These are phyloP conservation scores for Scheffersomyces segobiensis DNA, from an alignment of 1,139 yeast species.

Conservation along the genomic window DNA sequence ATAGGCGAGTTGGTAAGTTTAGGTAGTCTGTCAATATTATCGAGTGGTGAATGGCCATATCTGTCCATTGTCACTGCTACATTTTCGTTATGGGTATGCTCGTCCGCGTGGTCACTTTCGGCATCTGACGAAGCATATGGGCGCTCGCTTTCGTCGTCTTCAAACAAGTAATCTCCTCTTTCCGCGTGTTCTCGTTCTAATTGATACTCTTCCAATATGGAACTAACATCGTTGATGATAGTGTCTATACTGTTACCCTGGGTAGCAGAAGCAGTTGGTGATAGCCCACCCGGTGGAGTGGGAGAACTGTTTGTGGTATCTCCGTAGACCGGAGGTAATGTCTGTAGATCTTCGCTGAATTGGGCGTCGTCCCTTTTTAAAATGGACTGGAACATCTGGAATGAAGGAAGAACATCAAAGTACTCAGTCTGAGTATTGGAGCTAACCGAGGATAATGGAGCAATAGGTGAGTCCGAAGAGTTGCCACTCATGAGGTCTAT, in stretches of 20 bases:
- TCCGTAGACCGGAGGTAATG: slow-evolving; percentile 43
- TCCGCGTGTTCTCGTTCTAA: slow-evolving; percentile 12
- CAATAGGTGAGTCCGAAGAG: background rate
- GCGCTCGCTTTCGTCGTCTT: slow-evolving; percentile 18
- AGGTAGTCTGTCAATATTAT: slow-evolving; percentile 44
- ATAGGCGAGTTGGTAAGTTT: slow-evolving; percentile 38
- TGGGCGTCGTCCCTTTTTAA: slow-evolving; percentile 49
- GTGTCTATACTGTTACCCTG: slow-evolving; percentile 5
- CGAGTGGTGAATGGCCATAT: slow-evolving; percentile 46
- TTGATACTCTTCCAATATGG: slow-evolving; percentile 17
- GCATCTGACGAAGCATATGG: slow-evolving; percentile 1
- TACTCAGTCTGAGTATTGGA: slow-evolving; percentile 43
- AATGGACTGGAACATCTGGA: slow-evolving; percentile 61
- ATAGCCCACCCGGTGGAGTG: slow-evolving; percentile 21
- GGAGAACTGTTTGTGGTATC: slow-evolving; percentile 32
- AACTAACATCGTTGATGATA: slow-evolving; percentile 17
- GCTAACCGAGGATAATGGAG: slow-evolving; percentile 16
- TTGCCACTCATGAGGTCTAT: slow-evolving; percentile 22
- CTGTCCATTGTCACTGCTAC: slow-evolving; percentile 25
- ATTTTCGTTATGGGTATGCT: slow-evolving; percentile 15
- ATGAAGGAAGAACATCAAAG: slow-evolving; percentile 61
- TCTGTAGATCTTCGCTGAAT: slow-evolving; percentile 38
- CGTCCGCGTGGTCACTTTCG: slow-evolving; percentile 8
- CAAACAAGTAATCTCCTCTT: slow-evolving; percentile 22
- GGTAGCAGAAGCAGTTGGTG: slow-evolving; percentile 14